Evolutionary conservation across 1,284 basidiomycete genomes (phyloP), one percentile per base, ranked within the genome.

Genomic region (Sporisorium graminicola): DNA sequence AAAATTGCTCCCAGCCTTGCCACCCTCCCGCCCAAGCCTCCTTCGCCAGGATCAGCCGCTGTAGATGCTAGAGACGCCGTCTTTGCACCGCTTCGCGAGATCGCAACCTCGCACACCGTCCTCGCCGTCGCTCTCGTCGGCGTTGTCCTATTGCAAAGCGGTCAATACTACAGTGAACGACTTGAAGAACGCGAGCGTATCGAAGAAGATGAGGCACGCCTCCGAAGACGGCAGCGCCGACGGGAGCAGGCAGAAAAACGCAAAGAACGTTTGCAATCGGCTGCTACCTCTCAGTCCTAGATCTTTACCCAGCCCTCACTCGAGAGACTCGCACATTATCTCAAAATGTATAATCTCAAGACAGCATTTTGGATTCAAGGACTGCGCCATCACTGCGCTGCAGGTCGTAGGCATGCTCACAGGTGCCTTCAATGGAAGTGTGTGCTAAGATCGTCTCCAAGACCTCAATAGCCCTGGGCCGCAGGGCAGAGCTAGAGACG

Each of bases 151-250:
- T 67, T 85, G 31, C 84, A 85, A 57, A 76, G 77, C 49, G 84
- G 80, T n/a, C 83, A 85, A 51, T 85, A 84, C 77, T 85, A 85
- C 68, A 79, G 78, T 50, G 81, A 85, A 62, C 66, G 83, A 49
- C 71, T 85, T 27, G 82, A 84, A 50, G 83, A 82, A 61, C 74
- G 83, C 40, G 84, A 85, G 53, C 60, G 83, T 35, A 79, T 81
- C 56, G 84, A 85, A 46, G 83, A 85, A 42, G 74, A 79, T 46
- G 84, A 85, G 46, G 83, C 82, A 1, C 79, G 83, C 40, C 62
- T 83, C 16, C 59, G 74, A 29, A 72, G 84, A 40, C 60, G 82
- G 31, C 73, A 78, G 46, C 76, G 80, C n/a, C 60, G 77, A 20
- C 68, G 66, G 52, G 76, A 82, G 54, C 80, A 78, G 52, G 71